Evolutionary conservation across 2,329 filamentous ascomycete genomes (phyloP).

Genomic region (Neofusicoccum parvum): DNA sequence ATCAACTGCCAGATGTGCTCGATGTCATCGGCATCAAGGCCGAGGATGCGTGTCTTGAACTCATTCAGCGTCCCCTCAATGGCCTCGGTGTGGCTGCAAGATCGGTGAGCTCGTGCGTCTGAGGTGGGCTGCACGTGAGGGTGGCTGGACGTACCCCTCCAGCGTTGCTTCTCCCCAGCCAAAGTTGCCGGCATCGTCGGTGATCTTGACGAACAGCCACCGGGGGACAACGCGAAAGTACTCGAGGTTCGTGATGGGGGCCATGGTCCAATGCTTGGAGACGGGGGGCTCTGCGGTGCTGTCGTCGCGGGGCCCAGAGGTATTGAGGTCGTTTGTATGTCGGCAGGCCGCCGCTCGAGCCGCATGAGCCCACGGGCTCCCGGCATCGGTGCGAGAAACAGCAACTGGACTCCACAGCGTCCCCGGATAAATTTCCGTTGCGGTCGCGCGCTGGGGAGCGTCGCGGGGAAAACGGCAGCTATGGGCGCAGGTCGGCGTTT

Average conservation of each 20-base stretch:
- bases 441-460: not conserved
- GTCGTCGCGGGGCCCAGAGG: not conserved
- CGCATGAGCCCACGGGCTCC: not conserved
- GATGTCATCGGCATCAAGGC: slow-evolving; percentile 74
- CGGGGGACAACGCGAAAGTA: slow-evolving; percentile 75
- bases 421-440: slow-evolving; percentile 14
- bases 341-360: not conserved
- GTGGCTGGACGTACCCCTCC: slow-evolving; percentile 53
- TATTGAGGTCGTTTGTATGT: not conserved
- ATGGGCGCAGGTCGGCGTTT: slow-evolving; percentile 4
- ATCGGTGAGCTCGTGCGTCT: not conserved
- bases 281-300: not conserved
- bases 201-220: slow-evolving; percentile 79
- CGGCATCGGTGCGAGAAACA: slow-evolving; percentile 5
- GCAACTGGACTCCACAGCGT: slow-evolving; percentile 6
- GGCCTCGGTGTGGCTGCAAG: slow-evolving; percentile 62
- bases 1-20: slow-evolving; percentile 79
- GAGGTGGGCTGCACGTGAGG: not conserved
- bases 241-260: slow-evolving; percentile 66
- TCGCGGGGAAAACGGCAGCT: slow-evolving; percentile 10
- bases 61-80: slow-evolving; percentile 74
- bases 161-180: slow-evolving; percentile 78
- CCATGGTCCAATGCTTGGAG: slow-evolving; percentile 48
- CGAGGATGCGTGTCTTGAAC: slow-evolving; percentile 63
- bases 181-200: slow-evolving; percentile 63